Percentiles rank a stretch among this genome's conserved stretches.
phyloP scores from a whole-genome alignment of 2,329 filamentous ascomycete species.

The Pseudogymnoascus sp. region DNA sequence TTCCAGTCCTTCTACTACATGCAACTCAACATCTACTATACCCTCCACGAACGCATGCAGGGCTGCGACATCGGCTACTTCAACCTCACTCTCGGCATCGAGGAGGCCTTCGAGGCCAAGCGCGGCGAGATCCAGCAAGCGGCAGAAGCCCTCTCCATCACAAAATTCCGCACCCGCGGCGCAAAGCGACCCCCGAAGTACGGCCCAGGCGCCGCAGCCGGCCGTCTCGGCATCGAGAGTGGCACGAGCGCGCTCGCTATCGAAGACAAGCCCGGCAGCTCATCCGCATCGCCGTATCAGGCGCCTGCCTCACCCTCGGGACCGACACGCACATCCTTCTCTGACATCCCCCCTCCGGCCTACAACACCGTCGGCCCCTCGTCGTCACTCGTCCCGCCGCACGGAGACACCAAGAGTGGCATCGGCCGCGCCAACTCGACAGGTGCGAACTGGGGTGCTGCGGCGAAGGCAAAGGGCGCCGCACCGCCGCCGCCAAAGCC shows the following conservation, averaged over 20 bases:
- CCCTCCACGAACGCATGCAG: conserved; percentile 96
- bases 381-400: conserved; percentile 24
- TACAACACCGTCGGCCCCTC: conserved; percentile 44
- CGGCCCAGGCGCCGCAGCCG: conserved; percentile 16
- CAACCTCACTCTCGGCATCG: conserved; percentile 80
- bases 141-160: conserved; percentile 75
- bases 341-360: conserved; percentile 59
- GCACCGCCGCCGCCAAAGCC: conserved; percentile 62
- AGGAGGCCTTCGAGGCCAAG: conserved; percentile 84
- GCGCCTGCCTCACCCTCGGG: neutral
- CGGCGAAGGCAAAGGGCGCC: conserved; percentile 59
- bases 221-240: conserved; percentile 18
- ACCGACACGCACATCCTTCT: conserved; percentile 30
- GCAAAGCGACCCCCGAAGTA: conserved; percentile 38
- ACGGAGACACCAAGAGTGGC: conserved; percentile 18
- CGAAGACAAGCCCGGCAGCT: conserved; percentile 12
- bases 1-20: conserved; percentile 99
- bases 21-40: conserved; percentile 99
- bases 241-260: conserved; percentile 18
- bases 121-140: conserved; percentile 79
- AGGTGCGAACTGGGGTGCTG: conserved; percentile 35
- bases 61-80: conserved; percentile 96
- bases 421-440: conserved; percentile 34
- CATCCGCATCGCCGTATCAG: neutral
- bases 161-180: conserved; percentile 85